Percentiles rank a stretch among this genome's conserved stretches.
Conservation (phyloP, 2,329 filamentous ascomycete genomes). For the Calonectria leucothoes region DNA sequence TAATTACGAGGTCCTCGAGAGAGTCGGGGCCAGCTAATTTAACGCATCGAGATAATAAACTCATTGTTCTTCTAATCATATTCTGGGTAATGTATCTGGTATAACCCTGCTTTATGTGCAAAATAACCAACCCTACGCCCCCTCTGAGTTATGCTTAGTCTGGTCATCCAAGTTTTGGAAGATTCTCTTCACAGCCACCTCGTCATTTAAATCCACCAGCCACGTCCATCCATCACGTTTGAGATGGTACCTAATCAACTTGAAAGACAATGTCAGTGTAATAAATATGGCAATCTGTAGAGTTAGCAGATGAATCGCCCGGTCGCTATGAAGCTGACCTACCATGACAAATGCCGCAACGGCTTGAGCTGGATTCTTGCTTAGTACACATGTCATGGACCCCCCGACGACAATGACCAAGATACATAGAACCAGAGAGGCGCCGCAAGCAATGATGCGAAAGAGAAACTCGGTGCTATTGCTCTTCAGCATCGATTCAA, state of each 20-base stretch:
- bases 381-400: background rate
- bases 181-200: background rate
- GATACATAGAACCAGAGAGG: background rate
- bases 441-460: background rate
- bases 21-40: too few species aligned
- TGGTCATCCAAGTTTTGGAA: background rate
- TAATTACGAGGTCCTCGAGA: too few species aligned
- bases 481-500: background rate
- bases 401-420: background rate
- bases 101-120: too few species aligned
- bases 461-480: background rate
- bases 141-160: background rate
- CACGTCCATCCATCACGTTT: background rate
- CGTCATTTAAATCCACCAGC: background rate
- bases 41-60: too few species aligned
- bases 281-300: background rate
- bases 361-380: background rate
- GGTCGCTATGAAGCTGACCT: background rate
- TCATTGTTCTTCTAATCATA: too few species aligned
- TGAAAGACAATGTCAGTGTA: background rate
- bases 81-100: too few species aligned
- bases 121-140: background rate
- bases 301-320: background rate
- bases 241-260: background rate
- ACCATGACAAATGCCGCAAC: background rate